These are phyloP conservation scores for Hericium alpestre DNA, from an alignment of 768 basidiomycete genomes.

Conservation along the genomic window DNA sequence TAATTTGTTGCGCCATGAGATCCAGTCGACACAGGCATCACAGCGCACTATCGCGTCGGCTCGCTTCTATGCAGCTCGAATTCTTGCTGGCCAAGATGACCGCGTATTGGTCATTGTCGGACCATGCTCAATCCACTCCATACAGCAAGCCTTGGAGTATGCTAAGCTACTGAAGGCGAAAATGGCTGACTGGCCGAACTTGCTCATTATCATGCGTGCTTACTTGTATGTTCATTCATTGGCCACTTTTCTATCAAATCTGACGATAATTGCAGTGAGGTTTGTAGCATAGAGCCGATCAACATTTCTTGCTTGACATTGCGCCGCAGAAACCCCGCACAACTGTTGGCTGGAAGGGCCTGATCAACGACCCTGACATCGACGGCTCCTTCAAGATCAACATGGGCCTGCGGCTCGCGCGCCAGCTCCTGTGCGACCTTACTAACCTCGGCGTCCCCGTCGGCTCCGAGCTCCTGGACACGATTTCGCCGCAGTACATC, in stretches of 20 bases:
- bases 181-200: constrained; percentile 57
- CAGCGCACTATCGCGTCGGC: constrained; percentile 70
- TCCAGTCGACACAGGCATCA: constrained; percentile 54
- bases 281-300: constrained; percentile 11
- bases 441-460: constrained; percentile 86
- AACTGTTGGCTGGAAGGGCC: constrained; percentile 96
- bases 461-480: constrained; percentile 88
- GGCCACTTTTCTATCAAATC: not conserved
- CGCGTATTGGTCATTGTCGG: constrained; percentile 87
- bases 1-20: constrained; percentile 79
- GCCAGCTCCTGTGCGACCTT: constrained; percentile 85
- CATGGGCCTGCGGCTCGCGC: constrained; percentile 83
- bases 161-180: constrained; percentile 62
- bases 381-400: constrained; percentile 94
- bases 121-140: constrained; percentile 89
- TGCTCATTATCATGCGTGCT: constrained; percentile 90
- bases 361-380: constrained; percentile 91
- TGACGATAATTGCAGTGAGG: constrained; percentile 24
- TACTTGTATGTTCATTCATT: constrained; percentile 70
- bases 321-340: constrained; percentile 78
- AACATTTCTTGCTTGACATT: not conserved
- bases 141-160: constrained; percentile 78
- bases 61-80: constrained; percentile 66
- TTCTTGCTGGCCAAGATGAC: constrained; percentile 77
- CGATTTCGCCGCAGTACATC: constrained; percentile 74